phyloP scores from a whole-genome alignment of 2,329 filamentous ascomycete genomes.

The Fusarium avenaceum region DNA sequence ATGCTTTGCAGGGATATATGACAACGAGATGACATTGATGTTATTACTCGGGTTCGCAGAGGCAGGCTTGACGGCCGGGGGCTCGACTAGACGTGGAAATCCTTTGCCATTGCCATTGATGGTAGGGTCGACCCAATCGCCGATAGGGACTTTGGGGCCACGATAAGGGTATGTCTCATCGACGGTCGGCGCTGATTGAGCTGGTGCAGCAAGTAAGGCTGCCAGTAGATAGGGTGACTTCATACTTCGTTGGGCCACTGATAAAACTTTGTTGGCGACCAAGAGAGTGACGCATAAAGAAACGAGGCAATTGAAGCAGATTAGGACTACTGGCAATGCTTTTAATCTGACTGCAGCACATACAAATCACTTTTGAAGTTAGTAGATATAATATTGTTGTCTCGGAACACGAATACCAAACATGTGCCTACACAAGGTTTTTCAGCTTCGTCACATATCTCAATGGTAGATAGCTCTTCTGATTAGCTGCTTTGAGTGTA shows the following conservation, averaged over 20 bases:
- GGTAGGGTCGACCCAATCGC: background rate
- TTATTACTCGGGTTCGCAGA: background rate
- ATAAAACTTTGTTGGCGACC: rapidly evolving
- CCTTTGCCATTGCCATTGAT: background rate
- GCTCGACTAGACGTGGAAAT: conserved; percentile 1
- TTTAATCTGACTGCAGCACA: rapidly evolving
- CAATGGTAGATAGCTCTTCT: rapidly evolving
- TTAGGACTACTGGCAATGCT: background rate
- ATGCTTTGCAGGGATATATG: background rate
- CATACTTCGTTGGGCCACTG: rapidly evolving
- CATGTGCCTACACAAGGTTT: rapidly evolving
- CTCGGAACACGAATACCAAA: background rate
- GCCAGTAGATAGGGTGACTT: rapidly evolving
- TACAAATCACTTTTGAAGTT: no score
- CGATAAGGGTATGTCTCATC: conserved; percentile 5
- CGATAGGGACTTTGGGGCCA: background rate
- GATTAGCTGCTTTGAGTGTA: background rate
- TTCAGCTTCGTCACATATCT: rapidly evolving
- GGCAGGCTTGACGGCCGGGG: background rate
- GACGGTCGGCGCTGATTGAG: background rate
- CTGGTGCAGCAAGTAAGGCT: rapidly evolving
- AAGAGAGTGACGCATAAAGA: rapidly evolving
- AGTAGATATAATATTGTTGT: background rate
- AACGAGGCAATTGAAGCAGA: background rate
- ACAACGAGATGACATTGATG: conserved; percentile 11